These are phyloP conservation scores for Kitagawia praeruptora DNA, from an alignment of 129 eudicot species.

Conservation along the genomic window DNA sequence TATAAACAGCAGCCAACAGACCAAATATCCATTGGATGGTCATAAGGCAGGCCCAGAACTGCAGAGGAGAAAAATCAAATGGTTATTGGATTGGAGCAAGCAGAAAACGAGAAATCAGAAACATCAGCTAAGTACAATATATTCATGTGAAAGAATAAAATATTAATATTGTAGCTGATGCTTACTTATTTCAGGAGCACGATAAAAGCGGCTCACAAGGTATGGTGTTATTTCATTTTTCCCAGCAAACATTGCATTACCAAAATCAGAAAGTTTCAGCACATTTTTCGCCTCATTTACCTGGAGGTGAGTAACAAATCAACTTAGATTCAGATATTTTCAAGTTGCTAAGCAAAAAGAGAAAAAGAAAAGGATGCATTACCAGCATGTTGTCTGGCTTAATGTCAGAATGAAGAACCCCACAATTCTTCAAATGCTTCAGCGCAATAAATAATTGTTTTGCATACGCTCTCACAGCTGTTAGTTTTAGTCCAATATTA, in stretches of 20 bases:
- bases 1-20: constrained; percentile 96
- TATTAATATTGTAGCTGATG: background rate
- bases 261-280: constrained; percentile 58
- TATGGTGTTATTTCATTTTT: constrained; percentile 61
- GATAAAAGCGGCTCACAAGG: constrained; percentile 65
- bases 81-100: background rate
- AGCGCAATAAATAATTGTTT: constrained; percentile 53
- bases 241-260: constrained; percentile 72
- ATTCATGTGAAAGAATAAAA: too few relatives aligned
- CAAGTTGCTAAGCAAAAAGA: background rate
- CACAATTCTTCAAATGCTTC: constrained; percentile 55
- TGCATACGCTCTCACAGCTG: constrained; percentile 61
- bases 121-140: background rate
- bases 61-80: background rate
- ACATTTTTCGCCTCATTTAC: constrained; percentile 60
- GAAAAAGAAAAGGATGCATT: background rate
- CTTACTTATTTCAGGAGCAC: constrained; percentile 71
- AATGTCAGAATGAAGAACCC: constrained; percentile 60
- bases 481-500: constrained; percentile 56
- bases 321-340: background rate
- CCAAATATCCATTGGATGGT: constrained; percentile 70
- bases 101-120: background rate
- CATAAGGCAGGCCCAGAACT: constrained; percentile 59
- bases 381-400: constrained; percentile 72
- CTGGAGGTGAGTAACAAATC: constrained; percentile 11